Evolutionary conservation across 441 rosid species (phyloP).

Genomic region (Erysimum cheiri): DNA sequence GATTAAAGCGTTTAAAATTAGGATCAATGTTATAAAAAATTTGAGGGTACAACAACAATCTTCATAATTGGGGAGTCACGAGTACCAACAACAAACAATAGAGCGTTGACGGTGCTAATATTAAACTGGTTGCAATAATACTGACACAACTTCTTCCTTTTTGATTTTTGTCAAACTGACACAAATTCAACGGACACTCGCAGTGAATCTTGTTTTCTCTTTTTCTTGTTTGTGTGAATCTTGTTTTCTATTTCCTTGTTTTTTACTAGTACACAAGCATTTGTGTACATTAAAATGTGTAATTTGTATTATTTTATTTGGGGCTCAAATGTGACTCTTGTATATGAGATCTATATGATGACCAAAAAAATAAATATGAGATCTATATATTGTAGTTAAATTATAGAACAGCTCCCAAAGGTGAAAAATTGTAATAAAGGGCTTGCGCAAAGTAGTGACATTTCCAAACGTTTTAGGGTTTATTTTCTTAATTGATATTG

Average conservation of each 20-base stretch:
- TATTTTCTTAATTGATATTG: too few relatives aligned
- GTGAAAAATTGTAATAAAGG: not conserved
- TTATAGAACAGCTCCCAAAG: not conserved
- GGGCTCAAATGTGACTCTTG: too few relatives aligned
- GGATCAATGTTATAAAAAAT: not conserved
- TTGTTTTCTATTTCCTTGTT: not conserved
- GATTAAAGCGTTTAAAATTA: not conserved
- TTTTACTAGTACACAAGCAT: not conserved
- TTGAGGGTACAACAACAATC: not conserved
- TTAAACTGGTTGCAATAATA: slow-evolving; percentile 17
- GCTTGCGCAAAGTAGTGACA: too few relatives aligned
- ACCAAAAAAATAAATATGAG: too few relatives aligned
- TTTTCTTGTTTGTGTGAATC: not conserved
- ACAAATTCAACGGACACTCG: slow-evolving; percentile 22
- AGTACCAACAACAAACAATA: slow-evolving; percentile 1
- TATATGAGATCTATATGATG: too few relatives aligned
- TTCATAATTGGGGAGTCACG: slow-evolving; percentile 22
- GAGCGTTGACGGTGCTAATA: slow-evolving; percentile 10
- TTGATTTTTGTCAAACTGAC: slow-evolving; percentile 21
- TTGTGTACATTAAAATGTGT: too few relatives aligned
- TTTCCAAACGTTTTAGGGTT: too few relatives aligned
- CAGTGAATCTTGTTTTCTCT: not conserved
- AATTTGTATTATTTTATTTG: too few relatives aligned
- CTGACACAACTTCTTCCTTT: slow-evolving; percentile 24
- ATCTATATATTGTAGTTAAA: not conserved